These are phyloP conservation scores for Phaeomoniella chlamydospora DNA, from an alignment of 2,329 filamentous ascomycete species.

Conservation along the genomic window DNA sequence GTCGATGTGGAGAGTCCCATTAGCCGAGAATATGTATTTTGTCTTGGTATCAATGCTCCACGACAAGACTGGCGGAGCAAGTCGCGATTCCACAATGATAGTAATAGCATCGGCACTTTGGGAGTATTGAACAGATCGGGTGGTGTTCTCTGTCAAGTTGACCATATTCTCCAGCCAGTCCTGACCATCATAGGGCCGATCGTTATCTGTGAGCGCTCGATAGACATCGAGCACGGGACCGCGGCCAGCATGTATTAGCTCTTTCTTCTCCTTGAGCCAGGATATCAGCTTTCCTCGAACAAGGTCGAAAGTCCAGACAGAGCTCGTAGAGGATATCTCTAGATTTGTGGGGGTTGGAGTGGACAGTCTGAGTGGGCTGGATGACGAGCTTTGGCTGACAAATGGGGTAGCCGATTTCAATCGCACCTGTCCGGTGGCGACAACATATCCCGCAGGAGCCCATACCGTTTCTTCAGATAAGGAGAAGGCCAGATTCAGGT, in stretches of 20 bases:
- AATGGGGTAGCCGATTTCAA: neutral
- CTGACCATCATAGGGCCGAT: conserved; percentile 35
- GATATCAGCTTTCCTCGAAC: conserved; percentile 1
- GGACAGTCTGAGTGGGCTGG: neutral
- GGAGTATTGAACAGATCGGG: conserved; percentile 22
- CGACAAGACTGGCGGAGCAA: conserved; percentile 45
- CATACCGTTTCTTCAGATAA: conserved; percentile 5
- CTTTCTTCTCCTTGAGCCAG: neutral
- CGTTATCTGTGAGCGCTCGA: conserved; percentile 53
- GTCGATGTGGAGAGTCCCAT: conserved; percentile 31
- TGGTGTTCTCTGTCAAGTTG: conserved; percentile 6
- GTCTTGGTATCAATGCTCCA: conserved; percentile 38
- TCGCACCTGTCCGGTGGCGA: conserved; percentile 7
- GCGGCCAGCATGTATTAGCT: conserved; percentile 1
- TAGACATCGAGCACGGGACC: conserved; percentile 33
- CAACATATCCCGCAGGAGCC: conserved; percentile 8
- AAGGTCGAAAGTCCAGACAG: conserved; percentile 2
- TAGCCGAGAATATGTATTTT: conserved; percentile 1
- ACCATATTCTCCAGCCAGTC: conserved; percentile 38
- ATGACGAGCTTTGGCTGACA: neutral
- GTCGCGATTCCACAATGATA: conserved; percentile 29
- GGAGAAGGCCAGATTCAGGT: conserved; percentile 7
- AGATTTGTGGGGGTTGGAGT: neutral
- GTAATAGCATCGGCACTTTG: conserved; percentile 12
- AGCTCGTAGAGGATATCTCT: neutral